A percentile compares a stretch with the other conserved stretches of the same genome.
Evolutionary conservation across 75 land plant genomes (phyloP).

Genomic region (Cupressus sempervirens): DNA sequence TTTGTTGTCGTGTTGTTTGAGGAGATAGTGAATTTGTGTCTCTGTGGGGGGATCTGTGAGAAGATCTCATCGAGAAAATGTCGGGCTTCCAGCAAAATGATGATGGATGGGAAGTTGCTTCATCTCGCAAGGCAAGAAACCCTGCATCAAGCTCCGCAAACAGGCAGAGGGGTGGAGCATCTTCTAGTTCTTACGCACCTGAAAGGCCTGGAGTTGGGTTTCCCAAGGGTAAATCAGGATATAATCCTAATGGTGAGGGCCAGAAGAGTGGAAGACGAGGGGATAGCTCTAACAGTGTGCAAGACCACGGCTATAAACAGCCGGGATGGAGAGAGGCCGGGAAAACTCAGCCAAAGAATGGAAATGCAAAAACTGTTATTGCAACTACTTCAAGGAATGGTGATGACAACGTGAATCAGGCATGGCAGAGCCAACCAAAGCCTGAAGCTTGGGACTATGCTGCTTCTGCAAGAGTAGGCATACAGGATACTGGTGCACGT

Average conservation of each 20-base stretch:
- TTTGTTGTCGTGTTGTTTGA: background rate
- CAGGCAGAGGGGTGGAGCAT: background rate
- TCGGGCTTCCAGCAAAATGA: background rate
- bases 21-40: background rate
- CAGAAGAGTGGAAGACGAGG: background rate
- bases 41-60: background rate
- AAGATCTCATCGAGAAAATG: background rate
- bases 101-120: conserved; percentile 9
- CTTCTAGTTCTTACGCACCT: background rate
- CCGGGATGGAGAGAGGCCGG: background rate
- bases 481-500: conserved; percentile 7
- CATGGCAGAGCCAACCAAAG: conserved; percentile 11
- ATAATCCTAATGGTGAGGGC: background rate
- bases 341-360: background rate
- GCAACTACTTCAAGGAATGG: background rate
- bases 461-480: conserved; percentile 9
- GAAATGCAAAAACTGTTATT: background rate
- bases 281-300: background rate
- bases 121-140: background rate
- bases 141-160: background rate
- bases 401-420: background rate
- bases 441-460: conserved; percentile 14
- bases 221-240: background rate
- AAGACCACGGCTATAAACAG: background rate
- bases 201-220: background rate